These are phyloP conservation scores for Breynia disticha DNA, from an alignment of 441 rosid genomes.

Conservation along the genomic window DNA sequence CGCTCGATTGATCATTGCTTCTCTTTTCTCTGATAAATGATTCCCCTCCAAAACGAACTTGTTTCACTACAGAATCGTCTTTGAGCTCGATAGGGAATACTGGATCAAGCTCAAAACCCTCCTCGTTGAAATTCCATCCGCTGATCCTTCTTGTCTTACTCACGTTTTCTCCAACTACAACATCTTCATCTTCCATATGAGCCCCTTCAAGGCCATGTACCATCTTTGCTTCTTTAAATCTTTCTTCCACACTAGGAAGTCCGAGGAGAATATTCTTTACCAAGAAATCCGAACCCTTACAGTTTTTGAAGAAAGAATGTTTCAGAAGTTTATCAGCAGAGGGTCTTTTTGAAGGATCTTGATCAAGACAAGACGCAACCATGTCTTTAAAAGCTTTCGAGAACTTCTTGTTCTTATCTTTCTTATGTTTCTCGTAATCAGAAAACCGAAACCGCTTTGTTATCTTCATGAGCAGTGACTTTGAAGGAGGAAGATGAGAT, in stretches of 20 bases:
- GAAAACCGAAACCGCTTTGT: conserved; percentile 61
- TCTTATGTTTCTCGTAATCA: conserved; percentile 45
- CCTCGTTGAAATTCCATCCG: conserved; percentile 80
- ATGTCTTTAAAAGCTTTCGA: conserved; percentile 70
- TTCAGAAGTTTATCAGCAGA: conserved; percentile 63
- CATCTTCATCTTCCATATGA: conserved; percentile 1
- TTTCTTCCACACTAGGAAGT: conserved; percentile 53
- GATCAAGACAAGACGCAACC: conserved; percentile 70
- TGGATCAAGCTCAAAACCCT: conserved; percentile 59
- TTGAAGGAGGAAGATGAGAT: conserved; percentile 70
- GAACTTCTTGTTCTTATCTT: conserved; percentile 41
- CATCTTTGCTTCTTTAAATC: conserved; percentile 33
- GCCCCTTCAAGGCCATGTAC: conserved; percentile 19
- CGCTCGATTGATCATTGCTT: neutral
- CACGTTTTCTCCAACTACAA: neutral
- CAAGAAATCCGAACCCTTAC: conserved; percentile 47
- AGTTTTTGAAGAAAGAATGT: conserved; percentile 61
- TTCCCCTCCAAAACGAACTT: conserved; percentile 30
- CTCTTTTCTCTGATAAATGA: conserved; percentile 8
- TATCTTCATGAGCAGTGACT: conserved; percentile 64
- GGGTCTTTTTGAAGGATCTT: conserved; percentile 69
- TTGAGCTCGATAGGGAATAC: conserved; percentile 38
- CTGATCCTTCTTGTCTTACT: conserved; percentile 66
- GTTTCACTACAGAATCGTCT: conserved; percentile 15
- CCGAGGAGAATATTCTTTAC: conserved; percentile 46